A percentile compares a stretch with the other conserved stretches of the same genome.
Evolutionary conservation across 164 flowering plant genomes (phyloP).

Genomic region (Liquidambar formosana): DNA sequence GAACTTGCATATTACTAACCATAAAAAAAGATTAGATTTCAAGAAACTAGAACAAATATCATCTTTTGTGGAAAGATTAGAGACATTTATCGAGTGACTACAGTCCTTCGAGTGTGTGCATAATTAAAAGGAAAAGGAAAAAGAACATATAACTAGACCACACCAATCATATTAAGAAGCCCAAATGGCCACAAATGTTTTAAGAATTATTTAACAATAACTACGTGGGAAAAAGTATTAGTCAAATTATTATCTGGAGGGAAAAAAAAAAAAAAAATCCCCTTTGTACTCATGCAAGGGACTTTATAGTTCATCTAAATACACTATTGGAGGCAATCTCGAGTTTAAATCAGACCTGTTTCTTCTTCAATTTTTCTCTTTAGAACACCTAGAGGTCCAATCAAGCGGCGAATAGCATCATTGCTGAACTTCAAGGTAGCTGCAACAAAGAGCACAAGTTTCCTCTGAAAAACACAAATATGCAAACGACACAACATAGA

Average conservation of each 20-base stretch:
- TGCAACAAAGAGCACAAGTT: constrained; percentile 33
- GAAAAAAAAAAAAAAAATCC: too few relatives aligned
- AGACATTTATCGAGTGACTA: too few relatives aligned
- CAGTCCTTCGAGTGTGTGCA: too few relatives aligned
- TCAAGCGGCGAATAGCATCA: constrained; percentile 79
- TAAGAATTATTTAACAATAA: too few relatives aligned
- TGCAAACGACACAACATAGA: not conserved
- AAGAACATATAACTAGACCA: too few relatives aligned
- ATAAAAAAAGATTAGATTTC: not conserved
- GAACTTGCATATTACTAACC: not conserved
- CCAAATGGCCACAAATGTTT: too few relatives aligned
- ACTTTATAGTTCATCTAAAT: not conserved
- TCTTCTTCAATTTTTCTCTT: constrained; percentile 83
- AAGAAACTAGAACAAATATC: not conserved
- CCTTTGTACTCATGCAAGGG: not conserved
- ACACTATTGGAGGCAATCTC: not conserved
- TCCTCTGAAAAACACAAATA: constrained; percentile 1
- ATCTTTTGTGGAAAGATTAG: not conserved
- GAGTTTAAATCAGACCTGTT: constrained; percentile 58
- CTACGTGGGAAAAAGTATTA: too few relatives aligned
- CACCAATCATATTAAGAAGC: too few relatives aligned
- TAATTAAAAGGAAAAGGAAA: too few relatives aligned
- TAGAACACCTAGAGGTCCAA: constrained; percentile 82
- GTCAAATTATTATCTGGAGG: too few relatives aligned
- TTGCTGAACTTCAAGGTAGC: constrained; percentile 72